Evolutionary conservation across 1,284 basidiomycete genomes (phyloP).

Genomic region (Rhodotorula sp.): DNA sequence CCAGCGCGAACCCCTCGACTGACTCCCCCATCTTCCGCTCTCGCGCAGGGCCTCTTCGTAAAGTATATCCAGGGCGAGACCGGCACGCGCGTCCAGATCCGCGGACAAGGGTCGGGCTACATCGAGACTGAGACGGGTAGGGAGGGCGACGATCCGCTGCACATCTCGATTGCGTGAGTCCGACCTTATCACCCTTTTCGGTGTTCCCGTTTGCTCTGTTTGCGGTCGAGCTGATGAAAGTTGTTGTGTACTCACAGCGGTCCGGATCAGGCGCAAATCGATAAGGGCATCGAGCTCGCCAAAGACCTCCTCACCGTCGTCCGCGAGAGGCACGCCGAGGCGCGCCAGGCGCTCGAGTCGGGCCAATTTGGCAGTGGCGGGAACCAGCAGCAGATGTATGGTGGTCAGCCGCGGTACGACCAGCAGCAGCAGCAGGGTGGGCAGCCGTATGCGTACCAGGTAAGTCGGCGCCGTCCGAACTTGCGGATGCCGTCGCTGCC

Average conservation of each 20-base stretch:
- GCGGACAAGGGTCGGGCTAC: conserved; percentile 91
- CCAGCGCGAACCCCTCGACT: not conserved
- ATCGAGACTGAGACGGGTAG: conserved; percentile 89
- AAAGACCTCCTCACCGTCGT: conserved; percentile 87
- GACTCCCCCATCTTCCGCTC: not conserved
- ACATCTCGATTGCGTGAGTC: conserved; percentile 83
- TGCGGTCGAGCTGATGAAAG: not conserved
- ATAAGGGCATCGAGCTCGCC: conserved; percentile 79
- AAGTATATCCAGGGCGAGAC: conserved; percentile 99
- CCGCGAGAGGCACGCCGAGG: conserved; percentile 78
- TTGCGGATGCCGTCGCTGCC: too few relatives aligned
- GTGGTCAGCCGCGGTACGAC: conserved; percentile 5
- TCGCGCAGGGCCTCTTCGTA: conserved; percentile 81
- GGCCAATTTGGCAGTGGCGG: conserved; percentile 1
- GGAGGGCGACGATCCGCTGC: conserved; percentile 88
- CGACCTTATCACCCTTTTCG: not conserved
- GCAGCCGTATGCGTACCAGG: conserved; percentile 33
- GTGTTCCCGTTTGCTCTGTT: too few relatives aligned
- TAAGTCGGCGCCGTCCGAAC: conserved; percentile 1
- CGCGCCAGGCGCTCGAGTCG: conserved; percentile 47
- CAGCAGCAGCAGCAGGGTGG: conserved; percentile 15
- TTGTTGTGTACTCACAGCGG: conserved; percentile 57
- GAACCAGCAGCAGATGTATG: too few relatives aligned
- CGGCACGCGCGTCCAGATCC: conserved; percentile 95
- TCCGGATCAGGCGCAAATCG: conserved; percentile 82